Conservation (phyloP, 768 basidiomycete species). For the Termitomyces sp. region DNA sequence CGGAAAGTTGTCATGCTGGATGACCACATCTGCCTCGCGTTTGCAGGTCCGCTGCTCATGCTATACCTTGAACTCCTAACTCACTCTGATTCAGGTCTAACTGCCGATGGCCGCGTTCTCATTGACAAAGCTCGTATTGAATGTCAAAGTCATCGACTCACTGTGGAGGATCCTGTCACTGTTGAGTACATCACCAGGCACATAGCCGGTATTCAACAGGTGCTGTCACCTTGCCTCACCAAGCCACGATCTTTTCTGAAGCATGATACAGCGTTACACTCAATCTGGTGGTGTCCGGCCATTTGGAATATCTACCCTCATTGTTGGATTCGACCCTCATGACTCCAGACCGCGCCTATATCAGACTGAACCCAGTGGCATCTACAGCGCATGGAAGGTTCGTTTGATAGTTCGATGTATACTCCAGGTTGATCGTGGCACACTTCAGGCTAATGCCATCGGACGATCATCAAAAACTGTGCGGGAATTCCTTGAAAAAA, state of each 20-base stretch:
- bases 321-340: constrained; percentile 95
- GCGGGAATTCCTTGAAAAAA: constrained; percentile 97
- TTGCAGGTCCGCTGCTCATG: constrained; percentile 68
- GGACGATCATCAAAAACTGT: constrained; percentile 98
- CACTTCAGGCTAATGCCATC: constrained; percentile 88
- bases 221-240: constrained; percentile 25
- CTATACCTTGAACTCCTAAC: background rate
- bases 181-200: constrained; percentile 98
- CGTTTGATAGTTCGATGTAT: constrained; percentile 5
- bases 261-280: constrained; percentile 74
- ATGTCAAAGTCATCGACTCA: constrained; percentile 95
- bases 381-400: constrained; percentile 99
- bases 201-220: constrained; percentile 99
- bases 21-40: constrained; percentile 95
- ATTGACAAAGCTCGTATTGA: constrained; percentile 98
- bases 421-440: background rate
- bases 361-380: constrained; percentile 96
- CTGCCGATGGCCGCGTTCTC: constrained; percentile 94
- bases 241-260: background rate
- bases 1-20: constrained; percentile 98
- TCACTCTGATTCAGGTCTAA: constrained; percentile 61
- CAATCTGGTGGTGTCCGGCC: constrained; percentile 98
- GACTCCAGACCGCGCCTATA: constrained; percentile 86
- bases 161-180: constrained; percentile 96
- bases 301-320: constrained; percentile 95